Evolutionary conservation across 2,329 filamentous ascomycete species (phyloP).

Genomic region (Verticillium albo-atrum): DNA sequence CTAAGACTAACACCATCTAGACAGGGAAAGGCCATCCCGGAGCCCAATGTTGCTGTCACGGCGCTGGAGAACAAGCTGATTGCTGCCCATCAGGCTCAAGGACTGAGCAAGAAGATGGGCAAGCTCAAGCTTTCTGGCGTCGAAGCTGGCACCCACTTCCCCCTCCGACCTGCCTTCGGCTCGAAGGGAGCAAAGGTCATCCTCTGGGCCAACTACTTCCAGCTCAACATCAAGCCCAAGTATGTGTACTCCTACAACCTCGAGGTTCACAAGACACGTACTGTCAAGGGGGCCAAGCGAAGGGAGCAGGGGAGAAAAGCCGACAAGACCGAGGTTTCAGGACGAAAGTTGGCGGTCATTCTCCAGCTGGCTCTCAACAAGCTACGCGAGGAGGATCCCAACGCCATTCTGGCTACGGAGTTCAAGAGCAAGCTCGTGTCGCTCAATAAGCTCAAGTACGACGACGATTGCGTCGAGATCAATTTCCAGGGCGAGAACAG

Average conservation of each 20-base stretch:
- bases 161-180: conserved; percentile 46
- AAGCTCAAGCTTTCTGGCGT: conserved; percentile 22
- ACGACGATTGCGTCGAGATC: conserved; percentile 27
- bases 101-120: conserved; percentile 30
- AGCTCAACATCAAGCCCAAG: conserved; percentile 30
- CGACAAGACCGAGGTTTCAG: conserved; percentile 26
- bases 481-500: conserved; percentile 26
- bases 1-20: conserved; percentile 2
- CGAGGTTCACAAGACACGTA: conserved; percentile 20
- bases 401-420: conserved; percentile 37
- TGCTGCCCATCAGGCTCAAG: conserved; percentile 18
- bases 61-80: conserved; percentile 38
- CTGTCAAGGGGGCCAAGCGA: background rate
- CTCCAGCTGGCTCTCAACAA: conserved; percentile 31
- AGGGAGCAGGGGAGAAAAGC: background rate
- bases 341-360: conserved; percentile 37
- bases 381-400: conserved; percentile 25
- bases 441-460: conserved; percentile 28
- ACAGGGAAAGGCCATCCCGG: conserved; percentile 7
- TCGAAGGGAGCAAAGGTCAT: conserved; percentile 33
- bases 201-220: conserved; percentile 54
- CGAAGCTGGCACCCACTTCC: conserved; percentile 23
- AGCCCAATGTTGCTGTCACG: conserved; percentile 20
- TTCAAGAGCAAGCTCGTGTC: conserved; percentile 46
- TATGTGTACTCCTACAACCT: conserved; percentile 42